phyloP scores from a whole-genome alignment of 2,329 filamentous ascomycete species.

The Xylariaceae sp. region DNA sequence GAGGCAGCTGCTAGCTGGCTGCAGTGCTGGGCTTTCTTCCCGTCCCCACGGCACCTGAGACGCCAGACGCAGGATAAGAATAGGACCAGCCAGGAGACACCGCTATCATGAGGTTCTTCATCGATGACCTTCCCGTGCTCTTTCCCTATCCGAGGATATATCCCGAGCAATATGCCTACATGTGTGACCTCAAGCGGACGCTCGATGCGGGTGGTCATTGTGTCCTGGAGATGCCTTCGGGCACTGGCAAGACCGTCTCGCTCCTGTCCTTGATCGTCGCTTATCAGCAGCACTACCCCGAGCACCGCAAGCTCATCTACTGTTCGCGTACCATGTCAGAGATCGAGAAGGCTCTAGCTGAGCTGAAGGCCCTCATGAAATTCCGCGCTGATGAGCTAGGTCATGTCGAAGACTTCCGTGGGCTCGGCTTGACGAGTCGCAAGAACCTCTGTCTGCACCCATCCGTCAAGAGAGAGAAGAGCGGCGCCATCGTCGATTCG shows the following conservation, averaged over 20 bases:
- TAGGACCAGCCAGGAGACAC: too few relatives aligned
- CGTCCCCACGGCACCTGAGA: too few relatives aligned
- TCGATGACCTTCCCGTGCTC: slow-evolving; percentile 48
- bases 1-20: too few relatives aligned
- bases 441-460: slow-evolving; percentile 97
- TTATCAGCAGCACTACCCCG: slow-evolving; percentile 89
- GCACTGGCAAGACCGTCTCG: slow-evolving; percentile 95
- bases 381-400: slow-evolving; percentile 88
- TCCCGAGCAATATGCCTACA: slow-evolving; percentile 68
- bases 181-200: slow-evolving; percentile 80
- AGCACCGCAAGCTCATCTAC: slow-evolving; percentile 94
- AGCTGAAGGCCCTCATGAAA: slow-evolving; percentile 89
- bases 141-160: slow-evolving; percentile 35
- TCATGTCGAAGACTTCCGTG: slow-evolving; percentile 84
- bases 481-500: slow-evolving; percentile 88
- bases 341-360: slow-evolving; percentile 93
- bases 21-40: too few relatives aligned
- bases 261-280: slow-evolving; percentile 91
- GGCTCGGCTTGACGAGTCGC: slow-evolving; percentile 84
- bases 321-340: slow-evolving; percentile 99
- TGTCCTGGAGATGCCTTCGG: slow-evolving; percentile 97
- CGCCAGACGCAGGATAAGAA: too few relatives aligned
- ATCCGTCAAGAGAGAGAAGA: slow-evolving; percentile 93
- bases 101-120: slow-evolving; percentile 67
- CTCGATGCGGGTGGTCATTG: slow-evolving; percentile 93